Conservation (phyloP, 2,329 filamentous ascomycete species). For the Dothistroma septosporum region DNA sequence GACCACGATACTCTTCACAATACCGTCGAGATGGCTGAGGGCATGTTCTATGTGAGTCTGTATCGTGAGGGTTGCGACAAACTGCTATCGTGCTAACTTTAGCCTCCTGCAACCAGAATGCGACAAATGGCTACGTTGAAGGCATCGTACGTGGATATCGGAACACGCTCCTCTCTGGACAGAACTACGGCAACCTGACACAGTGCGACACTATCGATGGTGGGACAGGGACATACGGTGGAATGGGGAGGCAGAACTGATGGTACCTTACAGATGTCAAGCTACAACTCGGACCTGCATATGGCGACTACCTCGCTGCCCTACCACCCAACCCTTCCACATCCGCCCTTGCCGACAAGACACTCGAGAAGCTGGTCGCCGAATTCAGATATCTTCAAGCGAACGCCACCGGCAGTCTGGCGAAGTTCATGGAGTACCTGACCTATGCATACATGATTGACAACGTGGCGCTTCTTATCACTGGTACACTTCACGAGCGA, state of each 20-base stretch:
- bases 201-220: constrained; percentile 98
- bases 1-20: constrained; percentile 6
- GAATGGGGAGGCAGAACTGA: constrained; percentile 9
- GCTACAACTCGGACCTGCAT: constrained; percentile 91
- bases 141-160: constrained; percentile 96
- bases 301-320: constrained; percentile 91
- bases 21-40: constrained; percentile 39
- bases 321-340: constrained; percentile 96
- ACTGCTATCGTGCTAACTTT: constrained; percentile 20
- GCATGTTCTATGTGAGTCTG: constrained; percentile 38
- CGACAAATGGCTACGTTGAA: constrained; percentile 76
- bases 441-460: constrained; percentile 99
- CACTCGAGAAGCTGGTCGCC: constrained; percentile 94
- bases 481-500: constrained; percentile 92
- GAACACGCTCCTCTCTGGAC: constrained; percentile 81
- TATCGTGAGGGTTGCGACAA: constrained; percentile 34
- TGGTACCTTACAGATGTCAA: constrained; percentile 71
- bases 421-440: constrained; percentile 95
- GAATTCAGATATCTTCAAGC: constrained; percentile 96
- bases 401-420: constrained; percentile 84
- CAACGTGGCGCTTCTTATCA: constrained; percentile 96
- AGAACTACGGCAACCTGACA: constrained; percentile 91
- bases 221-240: constrained; percentile 39
- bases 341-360: constrained; percentile 87
- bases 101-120: constrained; percentile 44